A percentile compares a stretch with the other conserved stretches of the same genome.
Evolutionary conservation across 208 protist genomes (phyloP).

Genomic region (Strigomonas culicis): DNA sequence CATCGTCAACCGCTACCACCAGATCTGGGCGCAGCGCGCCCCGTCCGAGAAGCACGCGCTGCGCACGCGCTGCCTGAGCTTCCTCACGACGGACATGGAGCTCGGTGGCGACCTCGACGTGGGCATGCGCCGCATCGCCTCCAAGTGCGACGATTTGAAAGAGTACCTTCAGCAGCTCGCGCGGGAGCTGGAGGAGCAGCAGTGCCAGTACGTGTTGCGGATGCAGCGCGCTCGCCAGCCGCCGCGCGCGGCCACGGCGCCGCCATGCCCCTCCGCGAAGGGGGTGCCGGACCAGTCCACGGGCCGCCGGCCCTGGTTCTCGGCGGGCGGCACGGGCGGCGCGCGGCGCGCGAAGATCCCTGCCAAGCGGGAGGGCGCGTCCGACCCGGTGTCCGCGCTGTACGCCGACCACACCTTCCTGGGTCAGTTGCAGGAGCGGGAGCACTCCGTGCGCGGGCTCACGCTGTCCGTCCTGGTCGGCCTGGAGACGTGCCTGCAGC

Average conservation of each 20-base stretch:
- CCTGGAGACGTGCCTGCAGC: conserved; percentile 23
- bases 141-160: conserved; percentile 19
- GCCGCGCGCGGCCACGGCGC: neutral
- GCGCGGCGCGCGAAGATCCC: neutral
- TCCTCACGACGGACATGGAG: conserved; percentile 32
- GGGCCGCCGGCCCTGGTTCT: neutral
- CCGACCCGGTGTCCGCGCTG: conserved; percentile 15
- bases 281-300: neutral
- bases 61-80: conserved; percentile 17
- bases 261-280: conserved; percentile 7
- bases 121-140: conserved; percentile 27
- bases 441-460: conserved; percentile 7
- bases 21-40: conserved; percentile 25
- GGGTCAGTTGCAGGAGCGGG: conserved; percentile 30
- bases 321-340: neutral
- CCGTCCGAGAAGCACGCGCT: conserved; percentile 25
- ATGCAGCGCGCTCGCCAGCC: neutral
- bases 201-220: conserved; percentile 16
- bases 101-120: conserved; percentile 29
- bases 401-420: conserved; percentile 25
- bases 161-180: conserved; percentile 15
- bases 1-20: conserved; percentile 36
- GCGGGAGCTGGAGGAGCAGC: conserved; percentile 22
- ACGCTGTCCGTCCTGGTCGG: conserved; percentile 17
- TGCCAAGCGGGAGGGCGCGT: neutral